phyloP scores from a whole-genome alignment of 441 rosid species.

The California macrophylla region DNA sequence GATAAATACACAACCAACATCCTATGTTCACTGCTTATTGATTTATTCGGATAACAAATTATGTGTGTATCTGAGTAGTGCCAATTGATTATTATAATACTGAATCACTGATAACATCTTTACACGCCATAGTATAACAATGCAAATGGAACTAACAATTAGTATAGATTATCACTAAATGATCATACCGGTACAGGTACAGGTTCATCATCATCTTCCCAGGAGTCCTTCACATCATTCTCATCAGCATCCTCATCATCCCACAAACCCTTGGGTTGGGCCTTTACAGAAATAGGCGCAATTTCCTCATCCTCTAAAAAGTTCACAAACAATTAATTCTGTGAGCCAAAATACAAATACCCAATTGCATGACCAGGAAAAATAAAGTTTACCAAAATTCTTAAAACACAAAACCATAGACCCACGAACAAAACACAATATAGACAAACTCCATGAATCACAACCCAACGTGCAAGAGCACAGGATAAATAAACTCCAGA shows the following conservation, averaged over 20 bases:
- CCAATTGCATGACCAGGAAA: not conserved
- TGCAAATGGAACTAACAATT: not conserved
- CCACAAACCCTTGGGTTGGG: not conserved
- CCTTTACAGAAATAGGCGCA: not conserved
- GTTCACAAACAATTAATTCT: not conserved
- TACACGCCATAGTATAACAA: not conserved
- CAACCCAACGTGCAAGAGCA: not conserved
- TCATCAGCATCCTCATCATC: conserved; percentile 1
- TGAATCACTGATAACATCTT: too few species aligned
- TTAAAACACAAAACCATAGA: not conserved
- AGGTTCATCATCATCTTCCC: conserved; percentile 1
- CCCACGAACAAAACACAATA: not conserved
- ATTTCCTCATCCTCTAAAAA: not conserved
- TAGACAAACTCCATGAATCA: too few species aligned
- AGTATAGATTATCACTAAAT: not conserved
- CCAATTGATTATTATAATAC: too few species aligned
- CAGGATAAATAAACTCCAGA: not conserved
- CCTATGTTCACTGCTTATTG: too few species aligned
- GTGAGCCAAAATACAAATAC: not conserved
- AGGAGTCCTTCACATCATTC: not conserved
- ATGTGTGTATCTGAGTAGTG: too few species aligned
- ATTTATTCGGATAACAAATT: not conserved
- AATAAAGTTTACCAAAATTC: not conserved
- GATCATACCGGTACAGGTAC: not conserved
- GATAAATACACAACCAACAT: too few species aligned